Evolutionary conservation across 2,329 filamentous ascomycete genomes (phyloP).

Genomic region (Xylaria sp.): DNA sequence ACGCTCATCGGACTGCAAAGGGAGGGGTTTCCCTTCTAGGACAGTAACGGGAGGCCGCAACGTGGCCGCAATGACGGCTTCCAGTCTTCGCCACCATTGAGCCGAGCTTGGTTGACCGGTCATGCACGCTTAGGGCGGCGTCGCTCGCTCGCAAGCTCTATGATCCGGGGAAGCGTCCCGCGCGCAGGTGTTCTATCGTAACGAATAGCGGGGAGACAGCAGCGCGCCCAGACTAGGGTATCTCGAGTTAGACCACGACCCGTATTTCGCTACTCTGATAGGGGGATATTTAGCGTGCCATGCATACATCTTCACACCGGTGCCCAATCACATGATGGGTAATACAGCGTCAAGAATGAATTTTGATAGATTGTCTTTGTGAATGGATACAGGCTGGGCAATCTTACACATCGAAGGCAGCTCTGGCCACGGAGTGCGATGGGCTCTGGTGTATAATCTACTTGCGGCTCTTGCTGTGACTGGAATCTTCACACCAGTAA

Average conservation of each 20-base stretch:
- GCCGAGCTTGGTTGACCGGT: neutral
- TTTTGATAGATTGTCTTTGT: neutral
- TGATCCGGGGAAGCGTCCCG: slow-evolving; percentile 16
- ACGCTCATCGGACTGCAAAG: slow-evolving; percentile 1
- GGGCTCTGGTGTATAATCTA: neutral
- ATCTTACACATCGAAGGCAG: neutral
- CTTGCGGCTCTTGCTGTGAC: neutral
- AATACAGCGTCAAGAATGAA: neutral
- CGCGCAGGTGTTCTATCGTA: neutral
- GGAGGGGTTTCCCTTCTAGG: slow-evolving; percentile 12
- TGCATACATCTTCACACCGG: neutral
- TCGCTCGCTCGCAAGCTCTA: neutral
- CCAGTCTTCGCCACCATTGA: slow-evolving; percentile 8
- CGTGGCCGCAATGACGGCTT: slow-evolving; percentile 5
- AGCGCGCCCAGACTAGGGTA: too few relatives aligned
- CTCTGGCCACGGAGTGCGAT: neutral
- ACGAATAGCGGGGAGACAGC: neutral
- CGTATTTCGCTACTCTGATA: neutral
- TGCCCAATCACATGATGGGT: neutral
- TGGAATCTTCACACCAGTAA: neutral
- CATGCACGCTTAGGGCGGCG: slow-evolving; percentile 22
- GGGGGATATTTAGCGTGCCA: neutral
- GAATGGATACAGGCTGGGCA: neutral
- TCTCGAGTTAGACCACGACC: neutral
- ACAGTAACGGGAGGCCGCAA: neutral